Base-by-base conservation (phyloP, 495 filamentous ascomycete genomes). In the Thozetella sp. region DNA sequence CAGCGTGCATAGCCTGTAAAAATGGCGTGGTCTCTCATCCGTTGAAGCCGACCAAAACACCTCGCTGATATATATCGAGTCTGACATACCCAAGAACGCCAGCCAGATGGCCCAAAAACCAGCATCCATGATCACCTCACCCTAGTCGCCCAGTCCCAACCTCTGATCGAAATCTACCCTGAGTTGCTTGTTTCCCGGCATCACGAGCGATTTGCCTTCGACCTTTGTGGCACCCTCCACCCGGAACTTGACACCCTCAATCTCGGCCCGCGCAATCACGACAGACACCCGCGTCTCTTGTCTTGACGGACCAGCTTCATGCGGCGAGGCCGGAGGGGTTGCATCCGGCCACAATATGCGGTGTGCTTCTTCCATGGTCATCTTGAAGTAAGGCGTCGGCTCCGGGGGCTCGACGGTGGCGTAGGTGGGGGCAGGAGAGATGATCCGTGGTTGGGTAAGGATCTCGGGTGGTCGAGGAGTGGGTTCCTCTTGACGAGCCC, bases 281-380 rank as follows among this genome's bases (percentile, higher is more conserved):
- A n/a, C 43, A 10, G 43, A 48, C 6, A n/a, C 9, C 11, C 43
- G 10, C n/a, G 20, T 37, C 30, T 6, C 30, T n/a, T n/a, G n/a
- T n/a, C n/a, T n/a, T n/a, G n/a, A n/a, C n/a, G n/a, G n/a, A n/a
- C n/a, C n/a, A n/a, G n/a, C n/a, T n/a, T n/a, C n/a, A n/a, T n/a
- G n/a, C 22, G 24, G 34, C 15, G 34, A 22, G n/a, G 24, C 26
- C 40, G 22, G 20, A 1, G 22, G 20, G 19, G 20, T 11, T 23
- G 46, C 54, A 40, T 54, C 50, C n/a, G 58, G 54, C 58, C 62
- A 64, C 6, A 60, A n/a, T 37, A 64, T 64, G 4, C 55, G 34
- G 6, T 51, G 54, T n/a, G 62, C 62, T 43, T 64, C 62, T n/a
- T 64, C 56, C 24, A 57, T 54, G n/a, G 57, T 64, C 54, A 64